phyloP scores from a whole-genome alignment of 1,139 yeast species.

The Geotrichum reessii region DNA sequence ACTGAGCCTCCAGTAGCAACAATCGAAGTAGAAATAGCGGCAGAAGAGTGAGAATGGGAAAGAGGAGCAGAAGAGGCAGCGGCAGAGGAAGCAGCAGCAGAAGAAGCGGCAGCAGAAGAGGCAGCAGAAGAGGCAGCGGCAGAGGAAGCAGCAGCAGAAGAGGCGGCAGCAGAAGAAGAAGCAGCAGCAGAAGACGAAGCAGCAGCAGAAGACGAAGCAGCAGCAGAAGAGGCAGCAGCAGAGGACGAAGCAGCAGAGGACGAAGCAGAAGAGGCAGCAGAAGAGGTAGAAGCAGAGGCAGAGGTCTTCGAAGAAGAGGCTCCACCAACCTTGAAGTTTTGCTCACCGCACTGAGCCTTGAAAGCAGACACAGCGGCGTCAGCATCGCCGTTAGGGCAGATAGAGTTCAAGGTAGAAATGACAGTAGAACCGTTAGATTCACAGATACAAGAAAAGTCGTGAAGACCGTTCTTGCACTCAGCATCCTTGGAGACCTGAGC shows the following conservation, averaged over 20 bases:
- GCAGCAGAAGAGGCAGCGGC: conserved; percentile 5
- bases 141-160: conserved; percentile 22
- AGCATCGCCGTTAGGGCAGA: conserved; percentile 60
- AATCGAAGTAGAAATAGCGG: background rate
- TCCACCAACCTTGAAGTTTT: conserved; percentile 34
- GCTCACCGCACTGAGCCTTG: conserved; percentile 34
- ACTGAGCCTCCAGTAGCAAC: background rate
- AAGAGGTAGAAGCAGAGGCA: conserved; percentile 29
- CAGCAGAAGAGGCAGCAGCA: conserved; percentile 10
- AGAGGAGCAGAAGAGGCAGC: conserved; percentile 4
- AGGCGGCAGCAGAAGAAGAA: conserved; percentile 24
- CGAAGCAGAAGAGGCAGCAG: conserved; percentile 18
- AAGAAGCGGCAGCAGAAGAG: background rate
- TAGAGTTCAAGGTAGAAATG: conserved; percentile 53
- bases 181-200: conserved; percentile 22
- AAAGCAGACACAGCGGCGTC: conserved; percentile 55
- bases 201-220: conserved; percentile 23
- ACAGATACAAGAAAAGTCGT: conserved; percentile 63
- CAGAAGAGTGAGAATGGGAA: background rate
- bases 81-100: conserved; percentile 2
- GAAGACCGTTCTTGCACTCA: conserved; percentile 50
- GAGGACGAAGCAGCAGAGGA: conserved; percentile 20
- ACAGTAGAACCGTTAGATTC: conserved; percentile 46
- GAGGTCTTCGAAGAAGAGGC: conserved; percentile 33
- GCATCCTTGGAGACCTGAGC: conserved; percentile 56